Evolutionary conservation across 768 basidiomycete genomes (phyloP).

Genomic region (Rhodocollybia butyracea): DNA sequence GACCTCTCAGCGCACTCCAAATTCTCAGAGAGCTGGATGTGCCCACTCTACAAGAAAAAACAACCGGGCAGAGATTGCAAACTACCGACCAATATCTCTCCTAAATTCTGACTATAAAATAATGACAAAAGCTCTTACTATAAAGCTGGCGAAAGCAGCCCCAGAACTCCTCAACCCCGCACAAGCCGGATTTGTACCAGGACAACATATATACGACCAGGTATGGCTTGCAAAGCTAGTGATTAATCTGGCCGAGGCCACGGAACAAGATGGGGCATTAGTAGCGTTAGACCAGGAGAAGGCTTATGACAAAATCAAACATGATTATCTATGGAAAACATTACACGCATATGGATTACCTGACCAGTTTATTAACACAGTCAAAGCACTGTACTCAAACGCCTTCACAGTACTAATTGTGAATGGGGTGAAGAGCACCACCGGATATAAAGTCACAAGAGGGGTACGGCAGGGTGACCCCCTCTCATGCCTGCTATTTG

Average conservation of each 20-base stretch:
- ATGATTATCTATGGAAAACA: slow-evolving; percentile 9
- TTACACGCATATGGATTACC: too few species aligned
- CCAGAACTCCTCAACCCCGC: slow-evolving; percentile 13
- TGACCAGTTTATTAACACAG: too few species aligned
- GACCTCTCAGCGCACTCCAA: too few species aligned
- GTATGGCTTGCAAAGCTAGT: slow-evolving; percentile 14
- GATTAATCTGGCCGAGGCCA: slow-evolving; percentile 1
- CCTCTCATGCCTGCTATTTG: slow-evolving; percentile 27
- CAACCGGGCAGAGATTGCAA: too few species aligned
- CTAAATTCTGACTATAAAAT: too few species aligned
- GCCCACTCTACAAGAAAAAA: too few species aligned
- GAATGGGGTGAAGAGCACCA: too few species aligned
- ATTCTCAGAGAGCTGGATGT: too few species aligned
- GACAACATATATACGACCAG: slow-evolving; percentile 1
- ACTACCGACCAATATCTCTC: too few species aligned
- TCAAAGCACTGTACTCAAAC: too few species aligned
- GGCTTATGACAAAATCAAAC: slow-evolving; percentile 15
- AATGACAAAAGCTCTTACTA: too few species aligned
- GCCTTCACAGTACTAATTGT: too few species aligned
- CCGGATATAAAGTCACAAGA: slow-evolving; percentile 14
- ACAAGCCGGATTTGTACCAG: slow-evolving; percentile 24
- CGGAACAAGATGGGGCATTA: slow-evolving; percentile 12
- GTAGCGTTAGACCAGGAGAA: not conserved
- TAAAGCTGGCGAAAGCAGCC: slow-evolving; percentile 6
- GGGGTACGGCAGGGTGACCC: slow-evolving; percentile 27